phyloP scores from a whole-genome alignment of 371 early-diverging fungal genomes.

The Furculomyces boomerangus region DNA sequence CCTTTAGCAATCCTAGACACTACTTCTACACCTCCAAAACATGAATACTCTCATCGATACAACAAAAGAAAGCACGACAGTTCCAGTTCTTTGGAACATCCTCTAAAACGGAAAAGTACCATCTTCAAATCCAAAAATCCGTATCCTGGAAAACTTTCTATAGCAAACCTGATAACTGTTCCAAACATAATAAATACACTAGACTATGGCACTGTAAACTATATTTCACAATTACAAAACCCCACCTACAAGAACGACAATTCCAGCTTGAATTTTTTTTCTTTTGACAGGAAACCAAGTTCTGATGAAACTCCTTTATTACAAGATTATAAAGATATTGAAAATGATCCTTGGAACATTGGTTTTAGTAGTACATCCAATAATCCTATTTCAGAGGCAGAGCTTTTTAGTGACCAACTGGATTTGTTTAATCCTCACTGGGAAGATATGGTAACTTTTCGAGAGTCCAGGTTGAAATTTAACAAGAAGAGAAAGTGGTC shows the following conservation, averaged over 20 bases:
- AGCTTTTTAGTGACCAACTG: constrained; percentile 9
- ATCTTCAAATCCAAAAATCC: not conserved
- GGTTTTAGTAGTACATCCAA: not conserved
- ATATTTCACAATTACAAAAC: constrained; percentile 7
- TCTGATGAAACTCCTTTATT: not conserved
- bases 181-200: too few species aligned
- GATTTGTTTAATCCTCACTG: constrained; percentile 23
- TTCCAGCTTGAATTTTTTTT: not conserved
- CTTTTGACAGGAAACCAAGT: too few species aligned
- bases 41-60: too few species aligned
- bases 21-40: too few species aligned
- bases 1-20: too few species aligned
- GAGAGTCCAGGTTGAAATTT: constrained; percentile 16
- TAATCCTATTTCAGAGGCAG: not conserved
- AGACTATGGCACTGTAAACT: too few species aligned
- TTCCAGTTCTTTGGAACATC: not conserved
- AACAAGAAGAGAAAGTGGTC: constrained; percentile 25
- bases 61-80: too few species aligned
- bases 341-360: not conserved
- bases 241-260: not conserved
- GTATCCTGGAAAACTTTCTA: too few species aligned
- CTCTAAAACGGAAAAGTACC: not conserved
- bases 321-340: not conserved
- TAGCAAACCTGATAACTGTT: too few species aligned
- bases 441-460: constrained; percentile 28